These are phyloP conservation scores for Cucumis melo DNA, from an alignment of 306 rosid genomes.

Conservation along the genomic window DNA sequence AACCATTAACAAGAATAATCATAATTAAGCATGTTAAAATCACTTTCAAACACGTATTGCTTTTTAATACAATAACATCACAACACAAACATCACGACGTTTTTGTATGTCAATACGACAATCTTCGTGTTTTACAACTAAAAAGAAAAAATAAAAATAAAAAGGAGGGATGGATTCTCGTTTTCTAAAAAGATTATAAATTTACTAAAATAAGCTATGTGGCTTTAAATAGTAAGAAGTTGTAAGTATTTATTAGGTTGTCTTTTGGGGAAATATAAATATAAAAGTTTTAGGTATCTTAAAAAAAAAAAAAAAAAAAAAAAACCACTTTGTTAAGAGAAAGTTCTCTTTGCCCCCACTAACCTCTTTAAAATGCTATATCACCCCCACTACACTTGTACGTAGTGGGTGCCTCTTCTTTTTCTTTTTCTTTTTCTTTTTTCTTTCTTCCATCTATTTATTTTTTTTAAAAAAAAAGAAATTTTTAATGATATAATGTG, in stretches of 20 bases:
- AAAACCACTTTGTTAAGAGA: neutral
- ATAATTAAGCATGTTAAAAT: too few species aligned
- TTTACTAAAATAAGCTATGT: neutral
- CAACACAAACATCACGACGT: too few species aligned
- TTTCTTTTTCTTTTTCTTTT: neutral
- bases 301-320: neutral
- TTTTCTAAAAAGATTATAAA: neutral
- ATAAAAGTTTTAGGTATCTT: neutral
- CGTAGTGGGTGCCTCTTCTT: neutral
- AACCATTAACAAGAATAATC: too few species aligned
- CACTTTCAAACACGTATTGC: too few species aligned
- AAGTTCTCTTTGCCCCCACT: slow-evolving; percentile 2
- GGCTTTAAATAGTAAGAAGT: neutral
- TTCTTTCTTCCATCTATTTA: too few species aligned
- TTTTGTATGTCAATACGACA: too few species aligned
- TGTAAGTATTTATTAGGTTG: neutral
- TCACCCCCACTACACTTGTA: neutral
- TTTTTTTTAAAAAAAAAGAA: too few species aligned
- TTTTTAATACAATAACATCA: too few species aligned
- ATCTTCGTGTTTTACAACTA: too few species aligned
- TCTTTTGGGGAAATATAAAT: neutral
- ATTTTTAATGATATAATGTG: neutral
- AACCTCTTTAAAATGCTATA: neutral
- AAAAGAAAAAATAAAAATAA: too few species aligned
- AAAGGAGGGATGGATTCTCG: too few species aligned